Base-by-base conservation (phyloP, 2,329 filamentous ascomycete genomes). In the Aspergillus pseudotamarii region DNA sequence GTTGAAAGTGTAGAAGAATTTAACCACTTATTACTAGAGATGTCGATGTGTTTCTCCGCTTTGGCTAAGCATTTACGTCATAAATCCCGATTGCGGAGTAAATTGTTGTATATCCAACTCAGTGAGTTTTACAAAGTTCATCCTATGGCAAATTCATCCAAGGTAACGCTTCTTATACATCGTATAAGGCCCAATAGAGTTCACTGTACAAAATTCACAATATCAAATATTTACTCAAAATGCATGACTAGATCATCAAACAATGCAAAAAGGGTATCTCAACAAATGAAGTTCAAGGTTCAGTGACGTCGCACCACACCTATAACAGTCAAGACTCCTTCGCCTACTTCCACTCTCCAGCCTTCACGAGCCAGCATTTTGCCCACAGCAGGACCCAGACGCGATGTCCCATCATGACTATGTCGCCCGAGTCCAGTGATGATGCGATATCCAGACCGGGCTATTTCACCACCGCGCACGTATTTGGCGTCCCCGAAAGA, bases 341-440 rank as follows among this genome's bases (percentile, higher is more conserved):
- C 88, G 50, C 88, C 85, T 51, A 91, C 84, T 74, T 93, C 87
- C 38, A 95, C 82, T 73, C 87, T 93, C 94, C 94, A 98, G 0
- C 93, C 93, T 64, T 94, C 91, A 51, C 86, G 84, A 45, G 89
- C 84, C 48, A 98, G 81, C 73, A 89, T 89, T 72, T 88, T 89
- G 54, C 86, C 89, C n/a, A 98, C 93, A 19, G 91, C 91, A 61
- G 90, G 90, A 6, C 93, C 90, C 63, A 98, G 76, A 68, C 88
- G 89, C 1, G 91, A 92, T 60, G 86, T 89, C 0, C 93, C 93
- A 58, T 90, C 88, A 54, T 88, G 85, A 70, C 88, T 95, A 77
- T 98, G 94, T 59, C 85, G 84, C 1, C 94, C 94, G 16, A 89
- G 75, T 0, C 94, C 94, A 3, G 93, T 96, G 59, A 98, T 86